A percentile compares a stretch with the other conserved stretches of the same genome.
These are phyloP conservation scores for Trichoderma asperelloides DNA, from an alignment of 495 filamentous ascomycete genomes.

Conservation along the genomic window DNA sequence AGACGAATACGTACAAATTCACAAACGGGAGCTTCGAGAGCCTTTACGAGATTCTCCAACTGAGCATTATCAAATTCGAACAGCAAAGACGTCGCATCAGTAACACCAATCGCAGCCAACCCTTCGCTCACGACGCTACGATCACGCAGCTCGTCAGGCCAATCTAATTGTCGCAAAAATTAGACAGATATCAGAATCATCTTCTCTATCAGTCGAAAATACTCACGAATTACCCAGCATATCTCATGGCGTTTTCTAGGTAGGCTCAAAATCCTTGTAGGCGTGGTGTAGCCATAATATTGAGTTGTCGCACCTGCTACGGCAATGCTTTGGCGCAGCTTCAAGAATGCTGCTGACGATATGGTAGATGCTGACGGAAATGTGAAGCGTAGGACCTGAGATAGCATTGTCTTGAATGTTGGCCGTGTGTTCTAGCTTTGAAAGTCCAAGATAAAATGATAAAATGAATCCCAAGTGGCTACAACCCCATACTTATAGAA, in stretches of 20 bases:
- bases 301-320: not conserved
- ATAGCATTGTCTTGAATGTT: not conserved
- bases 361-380: not conserved
- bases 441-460: no score
- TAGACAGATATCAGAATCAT: not conserved
- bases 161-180: not conserved
- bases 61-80: not conserved
- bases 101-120: not conserved
- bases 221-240: not conserved
- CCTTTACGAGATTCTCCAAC: not conserved
- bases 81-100: not conserved
- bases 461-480: no score
- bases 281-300: conserved; percentile 1
- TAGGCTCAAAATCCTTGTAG: not conserved
- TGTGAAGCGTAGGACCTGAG: not conserved
- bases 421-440: no score
- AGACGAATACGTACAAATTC: not conserved
- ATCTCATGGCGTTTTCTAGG: not conserved
- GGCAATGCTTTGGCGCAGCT: not conserved
- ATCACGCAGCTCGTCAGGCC: not conserved
- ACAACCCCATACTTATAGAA: no score
- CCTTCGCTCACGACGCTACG: not conserved
- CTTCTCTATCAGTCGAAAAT: not conserved
- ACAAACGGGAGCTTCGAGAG: not conserved
- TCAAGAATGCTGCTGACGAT: not conserved